Conservation (phyloP, 768 basidiomycete species). For the Sarcodon aspratus region DNA sequence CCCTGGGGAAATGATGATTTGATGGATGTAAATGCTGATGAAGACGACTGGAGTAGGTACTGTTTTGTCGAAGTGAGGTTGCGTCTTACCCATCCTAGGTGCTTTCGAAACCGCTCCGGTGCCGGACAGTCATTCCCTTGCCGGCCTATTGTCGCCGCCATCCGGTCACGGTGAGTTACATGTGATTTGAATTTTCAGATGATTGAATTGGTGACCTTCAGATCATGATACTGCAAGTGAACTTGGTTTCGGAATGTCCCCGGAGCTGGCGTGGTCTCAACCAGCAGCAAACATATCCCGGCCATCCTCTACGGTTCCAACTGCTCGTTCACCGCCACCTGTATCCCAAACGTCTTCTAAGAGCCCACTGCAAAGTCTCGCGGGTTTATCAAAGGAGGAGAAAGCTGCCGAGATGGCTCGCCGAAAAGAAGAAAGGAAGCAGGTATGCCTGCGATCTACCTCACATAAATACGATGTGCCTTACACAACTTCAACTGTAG, state of each 20-base stretch:
- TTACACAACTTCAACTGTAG: neutral
- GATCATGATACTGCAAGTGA: no score
- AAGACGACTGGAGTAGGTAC: constrained; percentile 85
- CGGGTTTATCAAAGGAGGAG: constrained; percentile 73
- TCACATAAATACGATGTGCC: neutral
- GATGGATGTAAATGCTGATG: constrained; percentile 89
- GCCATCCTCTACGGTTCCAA: constrained; percentile 5
- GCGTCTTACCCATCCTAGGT: constrained; percentile 8
- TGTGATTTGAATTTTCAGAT: no score
- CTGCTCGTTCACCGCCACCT: constrained; percentile 10
- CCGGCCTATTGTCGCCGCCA: no score
- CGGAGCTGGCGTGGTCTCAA: neutral
- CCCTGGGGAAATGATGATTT: constrained; percentile 73
- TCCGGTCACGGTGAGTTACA: no score
- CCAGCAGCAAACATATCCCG: constrained; percentile 1
- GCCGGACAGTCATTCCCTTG: constrained; percentile 2
- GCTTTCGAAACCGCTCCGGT: constrained; percentile 21
- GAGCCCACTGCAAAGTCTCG: constrained; percentile 17
- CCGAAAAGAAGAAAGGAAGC: constrained; percentile 85
- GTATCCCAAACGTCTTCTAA: constrained; percentile 15
- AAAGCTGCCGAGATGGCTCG: constrained; percentile 89
- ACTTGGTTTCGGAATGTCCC: neutral
- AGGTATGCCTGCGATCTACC: constrained; percentile 33
- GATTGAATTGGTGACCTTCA: no score
- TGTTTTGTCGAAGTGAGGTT: neutral